Percentiles rank a stretch among this genome's conserved stretches.
Evolutionary conservation across 768 basidiomycete species (phyloP).

Genomic region (Mycena floridula): DNA sequence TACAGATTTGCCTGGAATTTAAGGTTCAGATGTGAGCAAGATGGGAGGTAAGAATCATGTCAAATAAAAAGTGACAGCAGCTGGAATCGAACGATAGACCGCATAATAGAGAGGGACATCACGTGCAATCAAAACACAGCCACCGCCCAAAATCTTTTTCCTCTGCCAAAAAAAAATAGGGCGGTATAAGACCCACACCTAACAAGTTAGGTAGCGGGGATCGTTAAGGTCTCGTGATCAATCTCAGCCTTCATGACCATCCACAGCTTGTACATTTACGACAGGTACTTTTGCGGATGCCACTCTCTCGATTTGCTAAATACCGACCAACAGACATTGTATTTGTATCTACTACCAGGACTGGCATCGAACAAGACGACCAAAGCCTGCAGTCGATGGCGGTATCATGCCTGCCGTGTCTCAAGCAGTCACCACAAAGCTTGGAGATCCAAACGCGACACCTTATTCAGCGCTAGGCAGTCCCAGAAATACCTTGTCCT

Average conservation of each 20-base stretch:
- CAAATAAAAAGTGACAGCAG: too few relatives aligned
- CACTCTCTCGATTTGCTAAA: conserved; percentile 1
- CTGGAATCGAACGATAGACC: too few relatives aligned
- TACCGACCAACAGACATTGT: conserved; percentile 60
- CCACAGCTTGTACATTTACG: conserved; percentile 89
- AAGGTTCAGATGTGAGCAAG: too few relatives aligned
- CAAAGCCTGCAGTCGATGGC: conserved; percentile 66
- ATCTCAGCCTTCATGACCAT: conserved; percentile 93
- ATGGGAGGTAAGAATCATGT: too few relatives aligned
- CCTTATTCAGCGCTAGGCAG: conserved; percentile 38
- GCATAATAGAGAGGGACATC: too few relatives aligned
- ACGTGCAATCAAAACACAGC: too few relatives aligned
- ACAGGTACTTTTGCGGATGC: conserved; percentile 48
- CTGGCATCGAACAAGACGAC: conserved; percentile 78
- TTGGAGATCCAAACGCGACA: conserved; percentile 25
- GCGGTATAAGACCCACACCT: too few relatives aligned
- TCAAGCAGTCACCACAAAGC: conserved; percentile 45
- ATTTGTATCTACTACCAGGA: conserved; percentile 93
- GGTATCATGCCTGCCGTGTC: conserved; percentile 79
- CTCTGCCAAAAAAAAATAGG: too few relatives aligned
- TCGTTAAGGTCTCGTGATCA: too few relatives aligned
- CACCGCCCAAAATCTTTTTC: too few relatives aligned
- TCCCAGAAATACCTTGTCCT: conserved; percentile 62
- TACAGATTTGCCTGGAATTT: too few relatives aligned
- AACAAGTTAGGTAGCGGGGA: too few relatives aligned